Percentiles rank a stretch among this genome's conserved stretches.
These are phyloP conservation scores for Penicillium odoratum DNA, from an alignment of 495 filamentous ascomycete species.

Conservation along the genomic window DNA sequence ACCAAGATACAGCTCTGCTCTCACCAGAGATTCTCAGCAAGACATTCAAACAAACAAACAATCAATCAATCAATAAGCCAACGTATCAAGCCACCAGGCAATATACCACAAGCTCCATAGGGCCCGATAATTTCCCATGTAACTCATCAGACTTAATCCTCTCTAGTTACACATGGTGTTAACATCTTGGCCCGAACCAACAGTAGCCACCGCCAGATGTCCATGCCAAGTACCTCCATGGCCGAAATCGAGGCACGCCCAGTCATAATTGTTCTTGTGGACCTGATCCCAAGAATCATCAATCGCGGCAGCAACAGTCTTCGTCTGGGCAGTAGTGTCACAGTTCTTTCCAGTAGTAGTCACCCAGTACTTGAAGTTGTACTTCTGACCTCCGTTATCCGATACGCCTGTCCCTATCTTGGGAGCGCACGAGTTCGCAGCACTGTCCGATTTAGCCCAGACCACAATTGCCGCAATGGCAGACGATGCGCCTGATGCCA, in stretches of 20 bases:
- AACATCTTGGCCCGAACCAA: background rate
- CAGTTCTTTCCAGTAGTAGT: conserved; percentile 3
- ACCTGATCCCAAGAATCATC: background rate
- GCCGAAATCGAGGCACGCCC: background rate
- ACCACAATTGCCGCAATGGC: background rate
- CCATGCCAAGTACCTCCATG: conserved; percentile 2
- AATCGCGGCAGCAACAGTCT: background rate
- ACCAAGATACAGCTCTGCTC: too few species aligned
- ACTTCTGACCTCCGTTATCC: background rate
- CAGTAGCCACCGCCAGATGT: background rate
- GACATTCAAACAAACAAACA: too few species aligned
- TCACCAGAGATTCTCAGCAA: too few species aligned
- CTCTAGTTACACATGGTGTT: background rate
- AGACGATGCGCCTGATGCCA: background rate
- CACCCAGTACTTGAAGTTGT: conserved; percentile 1
- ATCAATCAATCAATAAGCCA: too few species aligned
- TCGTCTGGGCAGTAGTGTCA: background rate
- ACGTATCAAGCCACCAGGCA: too few species aligned
- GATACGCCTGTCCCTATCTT: background rate
- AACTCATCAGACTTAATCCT: too few species aligned
- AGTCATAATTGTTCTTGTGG: background rate
- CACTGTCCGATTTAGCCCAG: background rate
- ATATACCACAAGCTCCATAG: too few species aligned
- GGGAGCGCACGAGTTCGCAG: background rate
- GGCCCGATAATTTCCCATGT: too few species aligned